Base-by-base conservation (phyloP, 305 asterid species). In the Solanum hybrid region DNA sequence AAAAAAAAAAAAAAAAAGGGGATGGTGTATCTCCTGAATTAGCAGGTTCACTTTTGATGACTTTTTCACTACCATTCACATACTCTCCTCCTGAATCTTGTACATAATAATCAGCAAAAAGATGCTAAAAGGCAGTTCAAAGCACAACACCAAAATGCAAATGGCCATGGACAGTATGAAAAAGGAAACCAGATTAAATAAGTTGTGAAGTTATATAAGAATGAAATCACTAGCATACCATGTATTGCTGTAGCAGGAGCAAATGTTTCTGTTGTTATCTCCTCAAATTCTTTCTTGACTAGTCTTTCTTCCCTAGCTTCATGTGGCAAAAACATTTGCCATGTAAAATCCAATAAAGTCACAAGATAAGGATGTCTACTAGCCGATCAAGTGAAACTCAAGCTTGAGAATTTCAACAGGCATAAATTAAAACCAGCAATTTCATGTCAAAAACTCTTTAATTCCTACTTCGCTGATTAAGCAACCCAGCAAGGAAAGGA, bases 21-120 rank as follows among this genome's bases (percentile, higher is more conserved):
- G 78, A 31, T 32, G 86, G 79, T 29, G 38, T 26, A n/a, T 87
- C 91, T 81, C 34, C 56, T 75, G 76, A 84, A 85, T 88, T 87
- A 72, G 81, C 88, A 16, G 92, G 91, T 51, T 92, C 89, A 86
- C 71, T 8, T 91, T 89, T 92, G 64, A 86, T 81, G n/a, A 35
- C 73, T 35, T 64, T 87, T 66, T 56, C 5, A 13, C 40, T 37
- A 11, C 29, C 72, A 24, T 72, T 26, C 37, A 46, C 29, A 10
- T 26, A 38, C 38, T 42, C 29, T 16, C 34, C 17, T 31, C 35
- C 89, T 42, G 75, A 40, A 42, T 46, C 34, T 31, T 29, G 38
- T 87, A 37, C 78, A 72, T 27, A 27, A 26, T 17, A 38, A 56
- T 35, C 40, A 29, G 51, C 24, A 75, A 75, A 16, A 29, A 72